Percentiles rank a stretch among this genome's conserved stretches.
Evolutionary conservation across 495 filamentous ascomycete species (phyloP).

Genomic region (Elasticomyces elasticus): DNA sequence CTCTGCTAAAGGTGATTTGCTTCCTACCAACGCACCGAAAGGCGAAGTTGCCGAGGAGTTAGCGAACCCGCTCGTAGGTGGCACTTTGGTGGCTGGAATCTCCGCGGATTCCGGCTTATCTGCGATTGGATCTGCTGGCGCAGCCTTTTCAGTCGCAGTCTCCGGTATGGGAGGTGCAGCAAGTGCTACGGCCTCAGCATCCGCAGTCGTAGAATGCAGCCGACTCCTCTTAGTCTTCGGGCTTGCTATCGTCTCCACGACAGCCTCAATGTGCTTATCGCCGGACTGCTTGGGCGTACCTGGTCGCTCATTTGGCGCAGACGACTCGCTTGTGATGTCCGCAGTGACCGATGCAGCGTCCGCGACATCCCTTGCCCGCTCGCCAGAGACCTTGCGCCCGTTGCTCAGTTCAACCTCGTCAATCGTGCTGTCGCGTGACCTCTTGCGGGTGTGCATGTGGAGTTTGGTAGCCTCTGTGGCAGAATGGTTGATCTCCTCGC

Average conservation of each 20-base stretch:
- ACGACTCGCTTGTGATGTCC: conserved; percentile 2
- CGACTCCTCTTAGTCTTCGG: conserved; percentile 25
- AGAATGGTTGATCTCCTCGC: conserved; percentile 17
- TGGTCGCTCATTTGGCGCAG: not conserved
- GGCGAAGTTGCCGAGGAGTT: conserved; percentile 33
- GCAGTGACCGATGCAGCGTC: not conserved
- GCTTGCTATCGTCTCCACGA: conserved; percentile 11
- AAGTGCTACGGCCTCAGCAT: not conserved
- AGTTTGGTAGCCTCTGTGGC: conserved; percentile 15
- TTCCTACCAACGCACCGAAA: conserved; percentile 24
- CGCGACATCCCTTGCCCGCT: conserved; percentile 10
- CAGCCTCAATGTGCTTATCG: not conserved
- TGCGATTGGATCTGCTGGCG: not conserved
- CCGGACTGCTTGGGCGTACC: conserved; percentile 6
- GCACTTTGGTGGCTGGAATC: conserved; percentile 1
- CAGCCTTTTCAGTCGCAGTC: not conserved
- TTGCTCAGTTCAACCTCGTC: conserved; percentile 14
- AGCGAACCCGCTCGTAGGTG: conserved; percentile 39
- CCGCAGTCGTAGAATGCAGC: conserved; percentile 13
- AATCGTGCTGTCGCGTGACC: conserved; percentile 28
- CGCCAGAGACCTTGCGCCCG: conserved; percentile 16
- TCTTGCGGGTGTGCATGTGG: conserved; percentile 31
- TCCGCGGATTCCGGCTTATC: not conserved
- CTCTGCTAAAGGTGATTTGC: conserved; percentile 15
- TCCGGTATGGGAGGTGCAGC: not conserved